A percentile compares a stretch with the other conserved stretches of the same genome.
Conservation (phyloP, 1,284 basidiomycete species). For the Naganishia sp. region DNA sequence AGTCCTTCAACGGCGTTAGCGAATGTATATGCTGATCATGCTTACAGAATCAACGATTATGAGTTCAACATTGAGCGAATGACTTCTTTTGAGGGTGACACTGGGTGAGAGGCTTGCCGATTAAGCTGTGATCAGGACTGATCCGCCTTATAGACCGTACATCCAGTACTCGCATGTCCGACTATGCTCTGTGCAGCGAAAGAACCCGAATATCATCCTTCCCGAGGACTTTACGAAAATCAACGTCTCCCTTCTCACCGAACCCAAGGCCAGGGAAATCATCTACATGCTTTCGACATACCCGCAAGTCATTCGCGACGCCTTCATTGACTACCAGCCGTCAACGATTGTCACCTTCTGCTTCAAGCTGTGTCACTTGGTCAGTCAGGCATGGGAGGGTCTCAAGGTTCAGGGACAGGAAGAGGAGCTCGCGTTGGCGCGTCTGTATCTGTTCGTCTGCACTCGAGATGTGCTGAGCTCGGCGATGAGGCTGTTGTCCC, state of each 20-base stretch:
- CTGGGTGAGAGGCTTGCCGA: constrained; percentile 58
- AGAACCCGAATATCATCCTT: constrained; percentile 79
- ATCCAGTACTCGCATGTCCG: constrained; percentile 97
- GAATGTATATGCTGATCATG: background rate
- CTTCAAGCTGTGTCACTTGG: constrained; percentile 55
- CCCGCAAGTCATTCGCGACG: constrained; percentile 84
- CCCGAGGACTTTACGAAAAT: constrained; percentile 68
- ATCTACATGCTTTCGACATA: constrained; percentile 82
- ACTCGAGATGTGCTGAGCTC: constrained; percentile 84
- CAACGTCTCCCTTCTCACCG: constrained; percentile 68
- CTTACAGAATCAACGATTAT: constrained; percentile 87
- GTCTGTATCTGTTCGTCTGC: constrained; percentile 85
- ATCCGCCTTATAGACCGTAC: constrained; percentile 61
- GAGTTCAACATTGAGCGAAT: constrained; percentile 92
- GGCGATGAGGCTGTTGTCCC: constrained; percentile 83
- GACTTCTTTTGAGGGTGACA: constrained; percentile 96
- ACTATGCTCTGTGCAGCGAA: constrained; percentile 86
- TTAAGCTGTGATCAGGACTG: background rate
- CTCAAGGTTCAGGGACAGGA: constrained; percentile 74
- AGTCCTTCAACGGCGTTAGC: constrained; percentile 35
- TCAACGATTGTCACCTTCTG: constrained; percentile 71
- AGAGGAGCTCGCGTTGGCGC: constrained; percentile 72
- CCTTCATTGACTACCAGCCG: constrained; percentile 83
- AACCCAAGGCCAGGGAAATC: constrained; percentile 80
- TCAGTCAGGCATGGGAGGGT: constrained; percentile 54